Base-by-base conservation (phyloP, 169 alveolate genomes). In the Toxoplasma gondii region DNA sequence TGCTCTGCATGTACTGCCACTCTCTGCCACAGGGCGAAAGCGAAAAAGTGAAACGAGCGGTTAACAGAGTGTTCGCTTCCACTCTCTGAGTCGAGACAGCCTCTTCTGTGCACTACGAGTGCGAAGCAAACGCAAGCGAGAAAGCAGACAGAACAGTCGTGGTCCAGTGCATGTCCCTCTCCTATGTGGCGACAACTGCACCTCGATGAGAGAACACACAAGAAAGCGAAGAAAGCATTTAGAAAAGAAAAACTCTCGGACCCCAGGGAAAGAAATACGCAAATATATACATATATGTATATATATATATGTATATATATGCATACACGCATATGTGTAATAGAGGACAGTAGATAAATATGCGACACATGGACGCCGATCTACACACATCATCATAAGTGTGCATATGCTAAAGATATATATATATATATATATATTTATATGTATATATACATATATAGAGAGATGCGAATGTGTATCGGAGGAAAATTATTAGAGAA, bases 1-100 rank as follows among this genome's bases (percentile, higher is more conserved):
- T 93, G 83, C 94, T 93, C 91, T 93, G 93, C 80, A 94, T 92
- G 91, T 94, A 96, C 80, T 88, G 96, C 91, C 64, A 58, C 49
- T 91, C 92, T 64, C 96, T 78, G 93, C 94, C 64, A 29, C 82
- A 74, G 43, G 92, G 90, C 64, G 43, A 82, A 36, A 93, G 45
- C 74, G 39, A 81, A 93, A 78, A 93, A 27, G 90, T 24, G n/a
- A 49, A 49, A 49, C 58, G 58, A 49, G 58, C 4, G 58, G 58
- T 80, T 88, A 82, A 64, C 70, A 88, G 92, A 39, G 83, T 45
- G 78, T 92, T 88, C 81, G 70, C 90, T 19, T 69, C 64, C n/a
- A n/a, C 31, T 64, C 74, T 70, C 95, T 92, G 83, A 78, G 86
- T 10, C 39, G 4, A 7, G 17, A 17, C 4, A 24, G 64, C 78